phyloP scores from a whole-genome alignment of 352 stramenopile species.

The Pythium plurisporium region DNA sequence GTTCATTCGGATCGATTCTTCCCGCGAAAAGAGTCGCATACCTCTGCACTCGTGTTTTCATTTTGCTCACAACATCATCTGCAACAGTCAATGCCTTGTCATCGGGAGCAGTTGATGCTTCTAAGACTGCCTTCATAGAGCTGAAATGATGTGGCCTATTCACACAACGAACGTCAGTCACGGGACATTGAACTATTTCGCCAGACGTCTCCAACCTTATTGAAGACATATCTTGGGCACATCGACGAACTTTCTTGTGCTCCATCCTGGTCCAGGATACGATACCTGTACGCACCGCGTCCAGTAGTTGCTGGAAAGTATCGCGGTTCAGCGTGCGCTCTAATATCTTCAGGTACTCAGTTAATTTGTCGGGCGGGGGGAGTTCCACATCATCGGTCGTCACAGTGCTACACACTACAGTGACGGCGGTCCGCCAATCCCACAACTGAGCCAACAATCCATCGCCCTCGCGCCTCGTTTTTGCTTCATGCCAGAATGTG shows the following conservation, averaged over 20 bases:
- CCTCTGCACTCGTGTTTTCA: conserved; percentile 13
- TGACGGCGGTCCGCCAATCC: conserved; percentile 6
- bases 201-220: not conserved
- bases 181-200: not conserved
- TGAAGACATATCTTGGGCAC: not conserved
- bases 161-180: not conserved
- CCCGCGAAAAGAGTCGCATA: conserved; percentile 10
- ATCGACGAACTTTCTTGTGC: not conserved
- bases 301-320: conserved; percentile 18
- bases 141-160: not conserved
- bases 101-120: not conserved
- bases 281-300: not conserved
- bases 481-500: conserved; percentile 18
- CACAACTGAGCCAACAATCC: not conserved
- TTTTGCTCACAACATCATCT: conserved; percentile 11
- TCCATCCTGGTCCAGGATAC: not conserved
- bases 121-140: not conserved
- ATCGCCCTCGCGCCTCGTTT: not conserved
- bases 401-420: not conserved
- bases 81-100: not conserved
- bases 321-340: conserved; percentile 9
- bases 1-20: conserved; percentile 2
- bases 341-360: not conserved
- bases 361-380: not conserved
- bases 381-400: conserved; percentile 1